Evolutionary conservation across 2,329 filamentous ascomycete genomes (phyloP).

Genomic region (Colletotrichum sp.): DNA sequence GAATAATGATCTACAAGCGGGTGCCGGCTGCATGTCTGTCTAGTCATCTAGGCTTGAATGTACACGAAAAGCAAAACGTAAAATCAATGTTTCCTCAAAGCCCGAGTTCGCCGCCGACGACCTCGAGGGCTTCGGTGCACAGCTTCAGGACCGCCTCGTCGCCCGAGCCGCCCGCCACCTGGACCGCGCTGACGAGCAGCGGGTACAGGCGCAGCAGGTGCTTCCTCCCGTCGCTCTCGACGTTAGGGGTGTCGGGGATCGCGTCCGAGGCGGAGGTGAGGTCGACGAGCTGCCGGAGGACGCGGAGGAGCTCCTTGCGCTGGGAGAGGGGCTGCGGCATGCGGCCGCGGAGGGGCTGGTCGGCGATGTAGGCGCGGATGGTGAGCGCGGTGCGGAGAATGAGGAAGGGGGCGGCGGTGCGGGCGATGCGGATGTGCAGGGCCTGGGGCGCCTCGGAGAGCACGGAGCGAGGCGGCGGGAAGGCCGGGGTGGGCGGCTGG

Average conservation of each 20-base stretch:
- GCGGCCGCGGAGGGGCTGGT: constrained; percentile 86
- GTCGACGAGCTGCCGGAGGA: constrained; percentile 69
- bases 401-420: constrained; percentile 79
- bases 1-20: background rate
- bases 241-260: constrained; percentile 61
- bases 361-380: constrained; percentile 84
- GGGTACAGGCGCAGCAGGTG: constrained; percentile 85
- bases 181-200: constrained; percentile 69
- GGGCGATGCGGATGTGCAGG: constrained; percentile 67
- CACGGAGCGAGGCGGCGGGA: constrained; percentile 30
- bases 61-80: background rate
- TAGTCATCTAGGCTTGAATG: background rate
- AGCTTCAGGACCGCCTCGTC: constrained; percentile 66
- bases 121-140: constrained; percentile 65
- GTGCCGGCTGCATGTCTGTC: background rate
- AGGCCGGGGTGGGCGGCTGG: constrained; percentile 50
- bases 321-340: constrained; percentile 89
- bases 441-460: constrained; percentile 32
- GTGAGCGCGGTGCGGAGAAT: constrained; percentile 82
- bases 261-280: constrained; percentile 74
- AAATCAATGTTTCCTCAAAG: constrained; percentile 22
- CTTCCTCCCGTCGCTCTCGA: constrained; percentile 66
- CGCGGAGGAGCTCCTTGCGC: constrained; percentile 76
- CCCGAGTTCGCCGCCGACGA: constrained; percentile 65
- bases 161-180: constrained; percentile 59